Evolutionary conservation across 495 filamentous ascomycete species (phyloP).

Genomic region (Tuber indicum): DNA sequence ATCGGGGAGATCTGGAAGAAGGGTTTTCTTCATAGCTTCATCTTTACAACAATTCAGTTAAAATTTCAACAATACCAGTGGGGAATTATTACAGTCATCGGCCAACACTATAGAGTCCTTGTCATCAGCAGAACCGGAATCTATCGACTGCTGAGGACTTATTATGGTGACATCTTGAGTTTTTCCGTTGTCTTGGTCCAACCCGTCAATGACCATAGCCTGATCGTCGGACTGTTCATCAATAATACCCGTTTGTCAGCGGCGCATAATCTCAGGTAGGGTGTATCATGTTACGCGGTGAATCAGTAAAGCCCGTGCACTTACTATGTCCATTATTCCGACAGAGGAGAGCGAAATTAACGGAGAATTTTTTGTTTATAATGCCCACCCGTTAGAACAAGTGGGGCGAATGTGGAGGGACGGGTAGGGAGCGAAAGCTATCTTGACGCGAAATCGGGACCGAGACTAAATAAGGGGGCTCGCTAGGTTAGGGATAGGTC

Average conservation of each 20-base stretch:
- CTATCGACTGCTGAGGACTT: slow-evolving; percentile 55
- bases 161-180: slow-evolving; percentile 81
- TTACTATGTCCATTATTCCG: neutral
- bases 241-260: neutral
- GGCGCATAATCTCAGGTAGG: neutral
- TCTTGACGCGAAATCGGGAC: neutral
- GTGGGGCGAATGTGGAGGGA: neutral
- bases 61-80: neutral
- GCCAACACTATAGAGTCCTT: slow-evolving; percentile 37
- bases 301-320: neutral
- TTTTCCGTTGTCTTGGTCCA: slow-evolving; percentile 57
- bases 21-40: slow-evolving; percentile 72
- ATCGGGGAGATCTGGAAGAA: slow-evolving; percentile 66
- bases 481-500: neutral
- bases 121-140: slow-evolving; percentile 51
- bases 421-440: neutral
- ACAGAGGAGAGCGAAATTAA: neutral
- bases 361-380: neutral
- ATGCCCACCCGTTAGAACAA: neutral
- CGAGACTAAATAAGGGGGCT: neutral
- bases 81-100: slow-evolving; percentile 39
- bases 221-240: slow-evolving; percentile 27
- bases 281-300: neutral
- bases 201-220: slow-evolving; percentile 45
- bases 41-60: slow-evolving; percentile 46